Conservation (phyloP, 2,329 filamentous ascomycete genomes). For the Emericellopsis cladophorae region DNA sequence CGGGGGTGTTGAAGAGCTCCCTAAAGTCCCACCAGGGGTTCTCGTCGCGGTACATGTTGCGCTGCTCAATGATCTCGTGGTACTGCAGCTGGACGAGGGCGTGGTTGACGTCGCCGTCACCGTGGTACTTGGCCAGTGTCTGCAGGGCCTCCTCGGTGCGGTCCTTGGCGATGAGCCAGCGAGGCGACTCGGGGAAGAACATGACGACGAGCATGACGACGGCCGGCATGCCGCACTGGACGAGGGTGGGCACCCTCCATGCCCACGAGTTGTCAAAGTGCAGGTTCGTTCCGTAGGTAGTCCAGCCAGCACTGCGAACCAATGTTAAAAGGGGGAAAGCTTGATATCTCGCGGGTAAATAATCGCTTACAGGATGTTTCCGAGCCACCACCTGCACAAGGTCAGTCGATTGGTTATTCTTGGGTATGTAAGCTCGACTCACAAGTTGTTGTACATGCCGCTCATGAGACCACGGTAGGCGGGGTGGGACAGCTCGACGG, state of each 20-base stretch:
- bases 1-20: conserved; percentile 34
- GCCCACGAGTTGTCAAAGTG: conserved; percentile 23
- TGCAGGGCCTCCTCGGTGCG: conserved; percentile 40
- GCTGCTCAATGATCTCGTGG: conserved; percentile 39
- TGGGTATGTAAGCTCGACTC: no score
- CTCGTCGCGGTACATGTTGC: conserved; percentile 31
- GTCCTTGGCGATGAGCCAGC: conserved; percentile 45
- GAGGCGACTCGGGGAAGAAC: conserved; percentile 53
- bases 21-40: conserved; percentile 48
- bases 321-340: background rate
- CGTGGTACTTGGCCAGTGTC: conserved; percentile 46
- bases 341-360: no score
- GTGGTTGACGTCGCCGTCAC: conserved; percentile 38
- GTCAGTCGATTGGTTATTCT: no score
- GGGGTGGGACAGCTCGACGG: conserved; percentile 50
- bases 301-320: conserved; percentile 26
- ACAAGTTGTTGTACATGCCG: conserved; percentile 5
- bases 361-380: conserved; percentile 5
- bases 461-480: conserved; percentile 38
- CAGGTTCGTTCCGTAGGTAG: conserved; percentile 27
- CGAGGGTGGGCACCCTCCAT: conserved; percentile 46
- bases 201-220: conserved; percentile 41
- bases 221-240: conserved; percentile 41
- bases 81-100: conserved; percentile 44
- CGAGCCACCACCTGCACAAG: conserved; percentile 2